Percentiles rank a stretch among this genome's conserved stretches.
Evolutionary conservation across 176 grass and related monocot species (phyloP).

Genomic region (Pontederia crassipes): DNA sequence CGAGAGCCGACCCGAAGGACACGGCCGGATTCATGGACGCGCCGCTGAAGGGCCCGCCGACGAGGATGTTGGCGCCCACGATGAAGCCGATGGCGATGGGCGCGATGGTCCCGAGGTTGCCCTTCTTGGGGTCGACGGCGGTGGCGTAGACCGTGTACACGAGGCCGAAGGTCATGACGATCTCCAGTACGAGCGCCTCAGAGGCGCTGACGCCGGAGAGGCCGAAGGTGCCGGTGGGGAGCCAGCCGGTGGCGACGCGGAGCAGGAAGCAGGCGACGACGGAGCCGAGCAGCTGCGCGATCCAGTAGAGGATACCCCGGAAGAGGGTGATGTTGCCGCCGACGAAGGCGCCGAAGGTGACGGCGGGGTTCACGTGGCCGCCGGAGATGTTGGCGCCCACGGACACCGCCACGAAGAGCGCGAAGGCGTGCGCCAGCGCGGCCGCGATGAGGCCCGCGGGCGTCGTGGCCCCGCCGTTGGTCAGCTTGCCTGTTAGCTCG

Average conservation of each 20-base stretch:
- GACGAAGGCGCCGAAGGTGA: constrained; percentile 85
- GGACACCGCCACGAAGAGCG: constrained; percentile 78
- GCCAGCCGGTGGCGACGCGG: constrained; percentile 62
- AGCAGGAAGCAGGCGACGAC: constrained; percentile 65
- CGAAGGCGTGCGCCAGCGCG: constrained; percentile 73
- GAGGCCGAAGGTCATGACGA: constrained; percentile 96
- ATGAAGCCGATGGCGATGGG: constrained; percentile 95
- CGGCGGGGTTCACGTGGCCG: constrained; percentile 93
- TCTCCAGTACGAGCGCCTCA: constrained; percentile 73
- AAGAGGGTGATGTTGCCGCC: constrained; percentile 95
- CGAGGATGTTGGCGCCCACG: constrained; percentile 85
- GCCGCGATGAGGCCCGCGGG: constrained; percentile 53
- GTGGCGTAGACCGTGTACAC: constrained; percentile 98
- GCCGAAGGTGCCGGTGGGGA: constrained; percentile 49
- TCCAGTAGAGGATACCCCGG: constrained; percentile 78
- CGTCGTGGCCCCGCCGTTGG: constrained; percentile 14
- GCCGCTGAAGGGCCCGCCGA: constrained; percentile 69
- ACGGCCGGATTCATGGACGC: constrained; percentile 98
- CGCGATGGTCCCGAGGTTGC: constrained; percentile 70
- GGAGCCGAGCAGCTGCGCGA: constrained; percentile 83
- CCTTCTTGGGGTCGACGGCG: constrained; percentile 77
- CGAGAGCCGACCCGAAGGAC: constrained; percentile 77
- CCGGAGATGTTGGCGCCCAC: constrained; percentile 94
- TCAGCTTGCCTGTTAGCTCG: constrained; percentile 55
- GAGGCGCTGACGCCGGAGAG: constrained; percentile 44